Evolutionary conservation across 495 filamentous ascomycete species (phyloP).

Genomic region (Penicillium verhagenii): DNA sequence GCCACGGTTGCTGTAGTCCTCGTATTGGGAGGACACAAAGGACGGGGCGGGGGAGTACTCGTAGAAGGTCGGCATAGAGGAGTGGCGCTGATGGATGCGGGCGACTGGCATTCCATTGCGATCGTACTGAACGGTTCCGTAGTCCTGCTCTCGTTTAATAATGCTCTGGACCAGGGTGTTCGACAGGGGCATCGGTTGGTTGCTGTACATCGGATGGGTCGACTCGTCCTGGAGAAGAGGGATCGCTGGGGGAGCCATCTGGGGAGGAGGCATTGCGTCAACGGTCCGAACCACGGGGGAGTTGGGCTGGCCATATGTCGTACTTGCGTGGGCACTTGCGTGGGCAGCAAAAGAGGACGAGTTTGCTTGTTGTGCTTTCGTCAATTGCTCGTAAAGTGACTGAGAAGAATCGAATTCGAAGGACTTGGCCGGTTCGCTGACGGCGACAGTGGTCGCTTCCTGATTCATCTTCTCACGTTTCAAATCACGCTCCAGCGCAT

Average conservation of each 20-base stretch:
- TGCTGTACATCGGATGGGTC: conserved; percentile 68
- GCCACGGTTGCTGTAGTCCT: conserved; percentile 95
- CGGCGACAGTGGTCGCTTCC: conserved; percentile 93
- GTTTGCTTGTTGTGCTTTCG: conserved; percentile 98
- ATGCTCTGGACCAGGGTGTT: conserved; percentile 62
- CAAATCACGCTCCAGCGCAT: conserved; percentile 93
- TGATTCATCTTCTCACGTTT: conserved; percentile 99
- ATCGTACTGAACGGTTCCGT: conserved; percentile 75
- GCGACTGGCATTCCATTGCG: conserved; percentile 83
- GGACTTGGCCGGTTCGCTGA: conserved; percentile 92
- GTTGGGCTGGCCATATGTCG: conserved; percentile 76
- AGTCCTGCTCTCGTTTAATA: conserved; percentile 82
- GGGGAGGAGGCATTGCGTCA: conserved; percentile 82
- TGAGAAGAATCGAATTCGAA: conserved; percentile 99
- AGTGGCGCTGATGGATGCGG: conserved; percentile 82
- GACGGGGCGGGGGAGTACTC: conserved; percentile 98
- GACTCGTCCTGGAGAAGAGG: conserved; percentile 78
- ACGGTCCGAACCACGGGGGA: conserved; percentile 86
- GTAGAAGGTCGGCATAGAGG: conserved; percentile 95
- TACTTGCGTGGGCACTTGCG: conserved; percentile 71
- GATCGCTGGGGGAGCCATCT: conserved; percentile 64
- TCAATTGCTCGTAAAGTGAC: conserved; percentile 98
- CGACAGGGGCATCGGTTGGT: conserved; percentile 56
- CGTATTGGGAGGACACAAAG: conserved; percentile 93
- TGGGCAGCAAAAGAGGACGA: conserved; percentile 92